A percentile compares a stretch with the other conserved stretches of the same genome.
Evolutionary conservation across 352 stramenopile species (phyloP).

Genomic region (Phytopythium ostracodes): DNA sequence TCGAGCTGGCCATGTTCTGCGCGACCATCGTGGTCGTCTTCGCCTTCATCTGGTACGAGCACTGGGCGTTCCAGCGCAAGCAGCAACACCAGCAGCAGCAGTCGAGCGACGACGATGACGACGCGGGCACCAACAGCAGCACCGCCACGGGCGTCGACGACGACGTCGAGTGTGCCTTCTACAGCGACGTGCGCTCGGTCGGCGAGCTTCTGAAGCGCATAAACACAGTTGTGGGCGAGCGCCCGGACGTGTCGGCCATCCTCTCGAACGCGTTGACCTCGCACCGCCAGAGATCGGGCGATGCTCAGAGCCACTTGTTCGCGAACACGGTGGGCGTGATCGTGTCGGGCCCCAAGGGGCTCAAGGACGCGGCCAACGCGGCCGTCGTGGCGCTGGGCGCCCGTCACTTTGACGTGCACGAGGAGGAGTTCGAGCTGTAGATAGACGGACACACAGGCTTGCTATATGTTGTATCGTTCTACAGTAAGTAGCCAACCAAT

Average conservation of each 20-base stretch:
- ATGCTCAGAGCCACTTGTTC: slow-evolving; percentile 6
- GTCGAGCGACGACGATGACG: slow-evolving; percentile 11
- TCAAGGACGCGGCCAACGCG: slow-evolving; percentile 37
- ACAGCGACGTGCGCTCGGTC: slow-evolving; percentile 33
- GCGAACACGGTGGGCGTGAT: slow-evolving; percentile 31
- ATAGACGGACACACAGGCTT: no score
- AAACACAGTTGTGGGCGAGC: slow-evolving; percentile 25
- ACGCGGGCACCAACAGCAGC: slow-evolving; percentile 10
- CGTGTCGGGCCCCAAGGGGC: slow-evolving; percentile 27
- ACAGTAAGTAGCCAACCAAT: no score
- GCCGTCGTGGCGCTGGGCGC: slow-evolving; percentile 26
- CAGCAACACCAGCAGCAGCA: slow-evolving; percentile 8
- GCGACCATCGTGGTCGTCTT: slow-evolving; percentile 42
- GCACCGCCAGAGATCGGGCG: slow-evolving; percentile 17
- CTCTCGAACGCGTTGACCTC: slow-evolving; percentile 21
- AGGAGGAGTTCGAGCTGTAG: slow-evolving; percentile 52
- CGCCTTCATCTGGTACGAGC: slow-evolving; percentile 49
- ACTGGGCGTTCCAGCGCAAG: slow-evolving; percentile 14
- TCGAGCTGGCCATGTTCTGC: slow-evolving; percentile 43
- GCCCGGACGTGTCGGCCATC: slow-evolving; percentile 28
- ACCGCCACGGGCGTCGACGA: background rate
- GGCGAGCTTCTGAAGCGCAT: slow-evolving; percentile 34
- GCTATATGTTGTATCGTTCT: no score
- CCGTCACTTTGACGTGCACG: slow-evolving; percentile 44
- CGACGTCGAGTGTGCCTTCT: slow-evolving; percentile 13